Conservation (phyloP, 305 asterid species). For the Solanum hybrid region DNA sequence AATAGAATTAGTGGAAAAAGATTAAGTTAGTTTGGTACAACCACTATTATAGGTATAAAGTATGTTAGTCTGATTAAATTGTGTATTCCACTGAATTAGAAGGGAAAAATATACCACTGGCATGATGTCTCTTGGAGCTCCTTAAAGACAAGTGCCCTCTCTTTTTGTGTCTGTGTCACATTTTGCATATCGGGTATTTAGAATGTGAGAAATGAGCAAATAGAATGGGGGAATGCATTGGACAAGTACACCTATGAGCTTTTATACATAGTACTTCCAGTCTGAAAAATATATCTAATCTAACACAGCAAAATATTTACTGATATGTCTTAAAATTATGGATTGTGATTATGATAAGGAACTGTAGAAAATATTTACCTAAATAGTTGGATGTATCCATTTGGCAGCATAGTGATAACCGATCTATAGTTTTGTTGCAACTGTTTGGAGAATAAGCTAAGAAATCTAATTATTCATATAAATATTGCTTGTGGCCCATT, state of each 20-base stretch:
- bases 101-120: neutral
- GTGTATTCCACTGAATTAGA: neutral
- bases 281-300: neutral
- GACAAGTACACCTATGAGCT: neutral
- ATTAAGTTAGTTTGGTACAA: conserved; percentile 10
- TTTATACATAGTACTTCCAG: neutral
- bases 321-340: neutral
- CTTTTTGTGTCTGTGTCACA: neutral
- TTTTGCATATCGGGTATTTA: neutral
- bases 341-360: neutral
- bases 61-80: neutral
- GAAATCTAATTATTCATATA: neutral
- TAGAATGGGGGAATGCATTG: neutral
- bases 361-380: neutral
- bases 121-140: neutral
- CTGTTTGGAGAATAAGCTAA: neutral
- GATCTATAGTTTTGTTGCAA: neutral
- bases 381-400: neutral
- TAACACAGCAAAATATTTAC: neutral
- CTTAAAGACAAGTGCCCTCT: neutral
- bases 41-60: neutral
- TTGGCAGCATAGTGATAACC: neutral
- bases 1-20: conserved; percentile 3
- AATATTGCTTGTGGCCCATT: neutral
- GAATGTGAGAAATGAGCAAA: neutral